Evolutionary conservation across 2,329 filamentous ascomycete genomes (phyloP).

Genomic region (Diplocarpon rosae): DNA sequence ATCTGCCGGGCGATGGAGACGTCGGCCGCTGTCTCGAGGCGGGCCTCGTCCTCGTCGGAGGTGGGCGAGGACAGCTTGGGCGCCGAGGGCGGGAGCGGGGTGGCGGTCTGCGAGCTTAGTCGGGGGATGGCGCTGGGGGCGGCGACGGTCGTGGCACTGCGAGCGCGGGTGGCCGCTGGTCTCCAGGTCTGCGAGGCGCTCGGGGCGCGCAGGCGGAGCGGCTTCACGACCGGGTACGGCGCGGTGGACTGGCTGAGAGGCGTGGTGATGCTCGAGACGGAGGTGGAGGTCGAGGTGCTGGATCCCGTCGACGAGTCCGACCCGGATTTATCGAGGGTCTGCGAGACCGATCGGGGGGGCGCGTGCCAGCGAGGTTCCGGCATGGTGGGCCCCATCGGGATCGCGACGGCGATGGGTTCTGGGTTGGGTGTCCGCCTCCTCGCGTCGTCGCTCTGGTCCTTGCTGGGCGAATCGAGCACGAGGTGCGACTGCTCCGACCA

Average conservation of each 20-base stretch:
- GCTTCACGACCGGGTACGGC: constrained; percentile 3
- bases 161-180: constrained; percentile 1
- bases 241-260: constrained; percentile 8
- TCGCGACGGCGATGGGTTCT: too few relatives aligned
- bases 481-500: constrained; percentile 17
- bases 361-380: constrained; percentile 19
- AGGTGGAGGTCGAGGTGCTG: constrained; percentile 14
- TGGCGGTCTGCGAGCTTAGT: constrained; percentile 2
- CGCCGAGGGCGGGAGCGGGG: too few relatives aligned
- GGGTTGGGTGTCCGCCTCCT: constrained; percentile 1
- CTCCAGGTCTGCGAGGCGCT: not conserved
- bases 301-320: constrained; percentile 11
- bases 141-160: constrained; percentile 2
- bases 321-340: constrained; percentile 9
- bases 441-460: constrained; percentile 1
- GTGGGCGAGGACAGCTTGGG: not conserved
- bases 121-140: not conserved
- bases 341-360: constrained; percentile 7
- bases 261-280: constrained; percentile 13
- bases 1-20: constrained; percentile 60
- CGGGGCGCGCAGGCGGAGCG: not conserved
- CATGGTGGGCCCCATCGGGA: too few relatives aligned
- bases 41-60: constrained; percentile 31
- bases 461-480: constrained; percentile 15
- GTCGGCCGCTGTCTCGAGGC: constrained; percentile 46